Percentiles rank a stretch among this genome's conserved stretches.
phyloP scores from a whole-genome alignment of 257 asterid species.

The Rubia yunnanensis region DNA sequence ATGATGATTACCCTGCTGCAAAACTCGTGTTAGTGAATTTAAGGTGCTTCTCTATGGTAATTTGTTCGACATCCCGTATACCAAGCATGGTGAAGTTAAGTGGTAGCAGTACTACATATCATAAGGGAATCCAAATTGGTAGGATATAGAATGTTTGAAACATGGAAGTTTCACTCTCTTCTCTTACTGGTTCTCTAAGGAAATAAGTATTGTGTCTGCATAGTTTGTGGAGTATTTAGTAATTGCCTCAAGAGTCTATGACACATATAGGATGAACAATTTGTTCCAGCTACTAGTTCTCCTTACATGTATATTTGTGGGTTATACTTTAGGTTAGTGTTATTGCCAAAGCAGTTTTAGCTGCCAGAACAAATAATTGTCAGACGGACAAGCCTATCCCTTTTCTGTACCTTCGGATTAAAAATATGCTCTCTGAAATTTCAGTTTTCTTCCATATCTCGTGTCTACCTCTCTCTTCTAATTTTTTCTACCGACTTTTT shows the following conservation, averaged over 20 bases:
- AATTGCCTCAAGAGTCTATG: not conserved
- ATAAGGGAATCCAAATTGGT: not conserved
- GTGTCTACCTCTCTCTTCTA: not conserved
- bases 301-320: not conserved
- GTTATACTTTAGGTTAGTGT: not conserved
- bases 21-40: not conserved
- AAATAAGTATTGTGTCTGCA: not conserved
- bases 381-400: not conserved
- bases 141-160: not conserved
- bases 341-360: not conserved
- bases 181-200: not conserved
- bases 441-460: not conserved
- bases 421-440: not conserved
- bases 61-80: not conserved
- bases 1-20: not conserved
- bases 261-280: not conserved
- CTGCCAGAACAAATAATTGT: not conserved
- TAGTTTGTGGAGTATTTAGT: not conserved
- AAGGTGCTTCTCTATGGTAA: not conserved
- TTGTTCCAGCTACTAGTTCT: not conserved
- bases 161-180: not conserved
- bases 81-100: not conserved
- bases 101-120: not conserved
- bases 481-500: too few species aligned
- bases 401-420: not conserved